Conservation (phyloP, 225 moss, liverwort and hornwort genomes). For the Pseudisothecium myosuroides region DNA sequence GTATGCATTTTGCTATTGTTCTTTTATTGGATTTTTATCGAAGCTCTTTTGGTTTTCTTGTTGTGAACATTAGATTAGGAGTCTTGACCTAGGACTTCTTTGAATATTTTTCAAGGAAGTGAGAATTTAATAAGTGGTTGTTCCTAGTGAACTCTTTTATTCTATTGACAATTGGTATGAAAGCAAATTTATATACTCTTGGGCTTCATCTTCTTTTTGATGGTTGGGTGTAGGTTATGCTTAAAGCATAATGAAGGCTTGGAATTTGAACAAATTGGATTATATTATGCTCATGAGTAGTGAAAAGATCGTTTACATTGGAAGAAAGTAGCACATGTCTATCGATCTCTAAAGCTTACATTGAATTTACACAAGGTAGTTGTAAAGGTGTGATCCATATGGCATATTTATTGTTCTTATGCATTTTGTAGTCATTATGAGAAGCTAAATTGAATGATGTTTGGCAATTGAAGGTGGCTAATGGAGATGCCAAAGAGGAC, state of each 20-base stretch:
- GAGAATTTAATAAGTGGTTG: neutral
- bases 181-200: neutral
- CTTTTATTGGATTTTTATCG: neutral
- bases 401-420: neutral
- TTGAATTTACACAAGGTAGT: neutral
- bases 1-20: neutral
- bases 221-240: neutral
- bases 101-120: neutral
- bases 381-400: neutral
- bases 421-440: neutral
- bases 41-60: neutral
- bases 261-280: neutral
- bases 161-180: neutral
- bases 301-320: neutral
- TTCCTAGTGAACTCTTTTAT: neutral
- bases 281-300: neutral
- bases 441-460: neutral
- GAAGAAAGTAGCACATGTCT: neutral
- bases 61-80: neutral
- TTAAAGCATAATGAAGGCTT: neutral
- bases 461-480: conserved; percentile 10
- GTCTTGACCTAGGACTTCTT: neutral
- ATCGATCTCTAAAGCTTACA: neutral
- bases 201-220: neutral
- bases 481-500: conserved; percentile 25